Percentiles rank a stretch among this genome's conserved stretches.
Evolutionary conservation across 352 stramenopile species (phyloP).

Genomic region (Phytophthora rubi): DNA sequence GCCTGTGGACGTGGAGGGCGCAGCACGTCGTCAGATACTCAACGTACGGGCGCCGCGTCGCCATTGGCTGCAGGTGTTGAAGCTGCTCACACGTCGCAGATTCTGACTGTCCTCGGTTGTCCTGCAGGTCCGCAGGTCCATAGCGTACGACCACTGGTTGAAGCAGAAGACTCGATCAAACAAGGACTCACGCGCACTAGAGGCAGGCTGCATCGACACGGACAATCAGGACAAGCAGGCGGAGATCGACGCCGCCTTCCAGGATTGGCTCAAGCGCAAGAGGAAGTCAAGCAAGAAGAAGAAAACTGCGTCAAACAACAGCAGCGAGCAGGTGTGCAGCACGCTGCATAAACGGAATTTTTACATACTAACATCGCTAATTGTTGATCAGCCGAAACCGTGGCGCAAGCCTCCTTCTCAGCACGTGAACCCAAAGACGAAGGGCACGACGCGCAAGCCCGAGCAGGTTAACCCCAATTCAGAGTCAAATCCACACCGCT

Average conservation of each 20-base stretch:
- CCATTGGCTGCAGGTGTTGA: constrained; percentile 1
- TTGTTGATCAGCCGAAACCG: constrained; percentile 4
- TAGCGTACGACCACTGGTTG: constrained; percentile 58
- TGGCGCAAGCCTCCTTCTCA: constrained; percentile 52
- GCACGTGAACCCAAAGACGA: constrained; percentile 57
- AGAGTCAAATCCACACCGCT: not conserved
- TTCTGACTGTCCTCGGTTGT: not conserved
- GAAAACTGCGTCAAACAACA: not conserved
- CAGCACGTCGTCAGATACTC: constrained; percentile 52
- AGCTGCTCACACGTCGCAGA: constrained; percentile 13
- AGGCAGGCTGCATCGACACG: not conserved
- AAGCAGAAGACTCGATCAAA: constrained; percentile 32
- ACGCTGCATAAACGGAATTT: not conserved
- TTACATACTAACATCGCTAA: not conserved
- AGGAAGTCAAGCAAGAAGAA: constrained; percentile 40
- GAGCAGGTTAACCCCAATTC: constrained; percentile 9
- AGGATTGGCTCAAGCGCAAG: constrained; percentile 49
- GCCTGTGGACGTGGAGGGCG: constrained; percentile 36
- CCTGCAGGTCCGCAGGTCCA: constrained; percentile 51
- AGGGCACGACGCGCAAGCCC: constrained; percentile 23
- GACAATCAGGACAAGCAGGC: constrained; percentile 28
- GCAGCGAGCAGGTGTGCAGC: not conserved
- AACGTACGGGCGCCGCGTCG: constrained; percentile 37
- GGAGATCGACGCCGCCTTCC: constrained; percentile 45
- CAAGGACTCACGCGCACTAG: not conserved